Evolutionary conservation across 495 filamentous ascomycete genomes (phyloP), one percentile per base, ranked within the genome.

Genomic region (Xylaria venustula): DNA sequence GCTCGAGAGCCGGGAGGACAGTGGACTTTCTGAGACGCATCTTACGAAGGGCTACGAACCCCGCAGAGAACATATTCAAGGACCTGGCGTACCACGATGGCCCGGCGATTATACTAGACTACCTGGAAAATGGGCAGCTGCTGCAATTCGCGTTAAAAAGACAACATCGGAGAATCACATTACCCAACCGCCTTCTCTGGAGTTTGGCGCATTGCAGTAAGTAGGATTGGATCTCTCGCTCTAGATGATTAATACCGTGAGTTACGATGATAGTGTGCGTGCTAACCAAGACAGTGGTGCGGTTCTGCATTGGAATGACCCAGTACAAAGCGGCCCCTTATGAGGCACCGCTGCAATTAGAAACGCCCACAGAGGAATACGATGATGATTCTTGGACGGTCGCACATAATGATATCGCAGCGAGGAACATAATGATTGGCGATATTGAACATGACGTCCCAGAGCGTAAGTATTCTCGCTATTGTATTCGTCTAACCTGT

Each of bases 151-250:
- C 17, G 5, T 1, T 3, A 6, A 41, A 0, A 3, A 53, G 23
- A 7, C 15, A 11, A 28, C 19, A 1, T 3, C n/a, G n/a, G 36
- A 17, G 1, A 42, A 2, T 22, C 1, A 14, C 5, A 30, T 30
- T 28, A 2, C 51, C 51, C 3, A 54, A 54, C 36, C 51, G 51
- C 28, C 3, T 54, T 30, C 22, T 54, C 12, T 54, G 51, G 51
- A 28, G 22, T n/a, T 41, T 36, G 19, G 11, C 14, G 9, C 28
- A 42, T 23, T 54, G 51, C 51, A 2, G 51, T 54, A 42, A 54
- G 51, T 15, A 25, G 11, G 11, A 15, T 15, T 25, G 17, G n/a
- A 30, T 25, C 20, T 40, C 19, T 32, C 6, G 20, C 30, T n/a
- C n/a, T n/a, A n/a, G n/a, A n/a, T n/a, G n/a, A n/a, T n/a, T n/a